Percentiles rank a stretch among this genome's conserved stretches.
phyloP scores from a whole-genome alignment of 129 eudicot genomes.

The Arctium lappa region DNA sequence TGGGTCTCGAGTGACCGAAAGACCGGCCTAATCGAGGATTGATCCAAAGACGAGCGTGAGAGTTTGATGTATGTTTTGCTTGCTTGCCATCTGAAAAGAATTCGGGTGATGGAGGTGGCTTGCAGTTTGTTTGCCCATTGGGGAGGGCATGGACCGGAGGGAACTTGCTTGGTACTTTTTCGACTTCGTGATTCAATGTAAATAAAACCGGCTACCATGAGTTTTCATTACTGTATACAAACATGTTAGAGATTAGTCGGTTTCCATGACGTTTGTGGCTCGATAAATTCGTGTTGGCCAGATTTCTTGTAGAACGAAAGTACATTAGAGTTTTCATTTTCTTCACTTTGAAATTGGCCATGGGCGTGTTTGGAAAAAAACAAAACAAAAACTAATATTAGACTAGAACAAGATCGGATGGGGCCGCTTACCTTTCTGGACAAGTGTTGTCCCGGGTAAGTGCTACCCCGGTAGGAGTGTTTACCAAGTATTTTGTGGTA shows the following conservation, averaged over 20 bases:
- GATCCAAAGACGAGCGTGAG: background rate
- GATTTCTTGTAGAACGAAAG: conserved; percentile 19
- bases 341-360: background rate
- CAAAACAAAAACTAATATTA: too few relatives aligned
- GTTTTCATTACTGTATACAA: conserved; percentile 24
- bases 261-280: conserved; percentile 1
- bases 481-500: too few relatives aligned
- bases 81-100: conserved; percentile 7
- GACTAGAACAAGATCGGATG: too few relatives aligned
- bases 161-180: background rate
- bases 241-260: conserved; percentile 18
- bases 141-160: background rate
- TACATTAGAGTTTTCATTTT: conserved; percentile 6
- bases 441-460: too few relatives aligned
- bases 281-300: conserved; percentile 12
- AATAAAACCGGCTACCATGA: conserved; percentile 27
- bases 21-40: conserved; percentile 2
- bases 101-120: background rate
- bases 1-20: background rate
- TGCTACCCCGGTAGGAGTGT: too few relatives aligned
- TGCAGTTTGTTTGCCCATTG: background rate
- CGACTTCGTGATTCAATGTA: conserved; percentile 24
- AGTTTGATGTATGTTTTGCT: background rate
- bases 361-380: background rate
- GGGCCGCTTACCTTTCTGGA: too few relatives aligned